Evolutionary conservation across 805 yeast species (phyloP).

Genomic region (Torulaspora maleeae): DNA sequence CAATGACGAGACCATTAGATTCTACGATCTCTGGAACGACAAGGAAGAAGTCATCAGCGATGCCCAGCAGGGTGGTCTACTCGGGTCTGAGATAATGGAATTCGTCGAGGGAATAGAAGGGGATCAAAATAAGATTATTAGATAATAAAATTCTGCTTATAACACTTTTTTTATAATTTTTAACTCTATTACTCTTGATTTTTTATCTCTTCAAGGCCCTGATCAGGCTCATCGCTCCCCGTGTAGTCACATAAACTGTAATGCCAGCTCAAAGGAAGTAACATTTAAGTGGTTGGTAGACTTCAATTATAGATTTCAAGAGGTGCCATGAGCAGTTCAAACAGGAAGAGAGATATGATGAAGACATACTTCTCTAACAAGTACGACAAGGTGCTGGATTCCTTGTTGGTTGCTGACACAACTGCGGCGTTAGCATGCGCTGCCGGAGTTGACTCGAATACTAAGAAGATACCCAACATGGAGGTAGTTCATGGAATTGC

Average conservation of each 20-base stretch:
- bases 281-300: background rate
- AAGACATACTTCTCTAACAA: slow-evolving; percentile 23
- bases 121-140: slow-evolving; percentile 8
- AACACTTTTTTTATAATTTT: background rate
- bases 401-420: slow-evolving; percentile 24
- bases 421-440: slow-evolving; percentile 14
- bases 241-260: background rate
- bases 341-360: slow-evolving; percentile 18
- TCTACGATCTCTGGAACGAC: slow-evolving; percentile 67
- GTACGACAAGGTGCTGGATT: slow-evolving; percentile 26
- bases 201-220: background rate
- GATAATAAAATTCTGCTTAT: slow-evolving; percentile 3
- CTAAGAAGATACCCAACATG: slow-evolving; percentile 20
- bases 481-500: slow-evolving; percentile 39
- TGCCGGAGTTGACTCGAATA: slow-evolving; percentile 8
- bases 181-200: background rate
- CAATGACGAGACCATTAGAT: slow-evolving; percentile 71
- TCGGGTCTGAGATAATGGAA: slow-evolving; percentile 56
- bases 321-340: slow-evolving; percentile 6
- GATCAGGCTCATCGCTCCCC: background rate
- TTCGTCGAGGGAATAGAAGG: slow-evolving; percentile 49
- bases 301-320: background rate
- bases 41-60: slow-evolving; percentile 35
- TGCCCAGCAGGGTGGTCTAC: slow-evolving; percentile 43
- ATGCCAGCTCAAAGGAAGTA: background rate